Evolutionary conservation across 2,329 filamentous ascomycete genomes (phyloP).

Genomic region (Verticillium isaacii): DNA sequence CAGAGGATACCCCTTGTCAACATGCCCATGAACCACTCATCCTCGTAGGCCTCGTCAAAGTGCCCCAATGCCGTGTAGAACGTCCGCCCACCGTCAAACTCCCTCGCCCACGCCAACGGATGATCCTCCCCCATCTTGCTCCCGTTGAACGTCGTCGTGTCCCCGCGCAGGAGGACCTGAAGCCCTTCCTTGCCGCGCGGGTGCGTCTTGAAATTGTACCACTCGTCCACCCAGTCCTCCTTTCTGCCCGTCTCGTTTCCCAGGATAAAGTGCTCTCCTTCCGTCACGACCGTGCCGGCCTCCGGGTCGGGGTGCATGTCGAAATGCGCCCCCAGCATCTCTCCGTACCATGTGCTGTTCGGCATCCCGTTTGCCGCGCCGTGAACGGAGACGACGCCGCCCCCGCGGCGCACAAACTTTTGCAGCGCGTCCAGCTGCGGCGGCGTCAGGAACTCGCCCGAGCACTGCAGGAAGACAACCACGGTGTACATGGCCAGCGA

Average conservation of each 20-base stretch:
- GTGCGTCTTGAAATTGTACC: slow-evolving; percentile 34
- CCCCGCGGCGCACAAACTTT: slow-evolving; percentile 25
- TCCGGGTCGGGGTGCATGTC: slow-evolving; percentile 31
- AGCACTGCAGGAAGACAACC: slow-evolving; percentile 32
- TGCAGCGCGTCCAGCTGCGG: slow-evolving; percentile 27
- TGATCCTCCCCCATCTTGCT: slow-evolving; percentile 30
- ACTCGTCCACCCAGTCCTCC: slow-evolving; percentile 32
- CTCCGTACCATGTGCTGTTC: slow-evolving; percentile 28
- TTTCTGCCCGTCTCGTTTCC: slow-evolving; percentile 4
- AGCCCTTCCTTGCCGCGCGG: slow-evolving; percentile 20
- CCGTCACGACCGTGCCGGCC: slow-evolving; percentile 21
- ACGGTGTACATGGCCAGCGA: slow-evolving; percentile 26
- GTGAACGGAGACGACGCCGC: slow-evolving; percentile 36
- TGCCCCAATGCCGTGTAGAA: slow-evolving; percentile 38
- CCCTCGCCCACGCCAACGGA: slow-evolving; percentile 33
- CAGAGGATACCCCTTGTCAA: slow-evolving; percentile 8
- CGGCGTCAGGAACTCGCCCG: slow-evolving; percentile 29
- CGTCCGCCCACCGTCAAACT: slow-evolving; percentile 30
- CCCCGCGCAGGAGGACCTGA: slow-evolving; percentile 28
- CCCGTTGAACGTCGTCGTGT: slow-evolving; percentile 28
- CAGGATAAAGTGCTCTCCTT: slow-evolving; percentile 25
- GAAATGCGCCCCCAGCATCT: slow-evolving; percentile 32
- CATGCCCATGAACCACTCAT: slow-evolving; percentile 18
- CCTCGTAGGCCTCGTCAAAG: slow-evolving; percentile 31
- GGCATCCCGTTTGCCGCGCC: slow-evolving; percentile 28